Conservation (phyloP, 1,139 yeast species). For the Yamadazyma dushanensis region DNA sequence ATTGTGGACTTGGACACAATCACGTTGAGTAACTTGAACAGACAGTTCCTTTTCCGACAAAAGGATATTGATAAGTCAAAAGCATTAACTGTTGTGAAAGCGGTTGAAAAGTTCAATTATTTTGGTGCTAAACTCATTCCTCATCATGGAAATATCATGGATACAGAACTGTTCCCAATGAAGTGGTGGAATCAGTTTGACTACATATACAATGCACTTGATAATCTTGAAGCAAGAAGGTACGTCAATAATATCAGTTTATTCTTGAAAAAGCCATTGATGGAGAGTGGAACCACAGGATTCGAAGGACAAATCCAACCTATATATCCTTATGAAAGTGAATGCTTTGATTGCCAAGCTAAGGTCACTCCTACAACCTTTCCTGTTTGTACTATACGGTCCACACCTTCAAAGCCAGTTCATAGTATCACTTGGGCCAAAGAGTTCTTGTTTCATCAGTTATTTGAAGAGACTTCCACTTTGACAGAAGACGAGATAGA, state of each 20-base stretch:
- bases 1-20: conserved; percentile 93
- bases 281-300: conserved; percentile 97
- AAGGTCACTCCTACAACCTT: conserved; percentile 87
- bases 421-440: conserved; percentile 99
- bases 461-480: conserved; percentile 61
- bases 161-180: conserved; percentile 66
- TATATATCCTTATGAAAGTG: conserved; percentile 76
- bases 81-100: conserved; percentile 76
- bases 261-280: conserved; percentile 69
- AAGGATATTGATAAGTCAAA: conserved; percentile 87
- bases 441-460: conserved; percentile 77
- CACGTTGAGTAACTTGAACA: conserved; percentile 84
- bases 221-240: conserved; percentile 87
- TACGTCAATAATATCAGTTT: conserved; percentile 85
- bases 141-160: conserved; percentile 88
- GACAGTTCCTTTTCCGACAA: conserved; percentile 87
- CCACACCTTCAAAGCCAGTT: conserved; percentile 94
- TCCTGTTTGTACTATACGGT: conserved; percentile 95
- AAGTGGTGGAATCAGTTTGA: conserved; percentile 81
- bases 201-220: conserved; percentile 86
- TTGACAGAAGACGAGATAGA: conserved; percentile 27
- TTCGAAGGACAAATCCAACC: conserved; percentile 93
- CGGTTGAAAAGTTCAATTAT: conserved; percentile 78
- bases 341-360: conserved; percentile 90
- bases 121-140: conserved; percentile 67